Evolutionary conservation across 2,329 filamentous ascomycete genomes (phyloP), one percentile per base, ranked within the genome.

Genomic region (Alternaria sp.): DNA sequence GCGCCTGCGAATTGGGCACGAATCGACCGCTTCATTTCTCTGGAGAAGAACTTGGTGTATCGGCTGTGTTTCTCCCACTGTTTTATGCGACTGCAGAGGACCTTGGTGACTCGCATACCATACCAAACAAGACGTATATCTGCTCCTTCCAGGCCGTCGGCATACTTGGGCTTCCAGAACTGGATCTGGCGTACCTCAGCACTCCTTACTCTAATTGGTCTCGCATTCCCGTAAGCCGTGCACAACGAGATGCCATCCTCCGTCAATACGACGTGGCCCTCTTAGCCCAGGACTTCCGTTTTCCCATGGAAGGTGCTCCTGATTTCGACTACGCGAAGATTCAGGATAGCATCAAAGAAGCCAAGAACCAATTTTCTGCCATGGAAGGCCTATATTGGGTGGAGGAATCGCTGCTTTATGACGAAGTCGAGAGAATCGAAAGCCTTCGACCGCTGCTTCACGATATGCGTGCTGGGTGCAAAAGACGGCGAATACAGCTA

Each of bases 321-420:
- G 76, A 76, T 6, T 78, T 75, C 57, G 70, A 79, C 51, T 77
- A 72, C 17, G 63, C 62, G 45, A 70, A 72, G 54, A 77, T 77
- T n/a, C 70, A 74, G 46, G 72, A 75, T 17, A 71, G 65, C 48
- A 73, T 77, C 61, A 72, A 70, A 29, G 73, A 78, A 51, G 72
- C 75, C 0, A 71, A 71, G 31, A 70, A 72, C 24, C 72, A 77
- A 41, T 78, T 78, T 41, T 58, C 77, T 4, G 61, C 64, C 24
- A 76, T 79, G 75, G 72, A 78, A 10, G 75, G 75, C 10, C 46
- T 78, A 44, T 77, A 77, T 49, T 79, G 76, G 75, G 63, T 79
- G 17, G 72, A 76, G 51, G 71, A 74, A 31, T 65, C 62, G 9
- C 56, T 70, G 17, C 44, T 77, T 28, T 55, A 62, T 36, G 42